Percentiles rank a stretch among this genome's conserved stretches.
Evolutionary conservation across 495 filamentous ascomycete genomes (phyloP).

Genomic region (Acidomyces sp.): DNA sequence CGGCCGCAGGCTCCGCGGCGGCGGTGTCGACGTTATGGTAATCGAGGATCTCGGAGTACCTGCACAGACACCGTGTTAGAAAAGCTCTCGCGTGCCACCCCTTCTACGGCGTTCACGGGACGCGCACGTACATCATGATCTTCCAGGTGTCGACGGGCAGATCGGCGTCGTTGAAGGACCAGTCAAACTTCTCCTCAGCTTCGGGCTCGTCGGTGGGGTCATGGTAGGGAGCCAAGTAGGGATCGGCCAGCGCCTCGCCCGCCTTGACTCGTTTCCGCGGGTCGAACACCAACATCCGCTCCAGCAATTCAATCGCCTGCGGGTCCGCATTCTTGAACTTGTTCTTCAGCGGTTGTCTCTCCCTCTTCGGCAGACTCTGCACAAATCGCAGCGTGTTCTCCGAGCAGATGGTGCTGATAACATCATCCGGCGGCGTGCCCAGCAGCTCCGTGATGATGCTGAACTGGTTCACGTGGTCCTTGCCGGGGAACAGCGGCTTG

Average conservation of each 20-base stretch:
- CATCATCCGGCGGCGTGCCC: slow-evolving; percentile 95
- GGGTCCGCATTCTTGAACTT: slow-evolving; percentile 96
- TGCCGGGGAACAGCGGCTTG: slow-evolving; percentile 95
- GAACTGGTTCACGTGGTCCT: slow-evolving; percentile 99
- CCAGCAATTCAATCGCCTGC: slow-evolving; percentile 81
- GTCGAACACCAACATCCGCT: slow-evolving; percentile 96
- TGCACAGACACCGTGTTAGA: no score
- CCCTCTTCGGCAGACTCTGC: slow-evolving; percentile 91
- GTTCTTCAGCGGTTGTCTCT: slow-evolving; percentile 74
- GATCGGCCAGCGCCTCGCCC: slow-evolving; percentile 69
- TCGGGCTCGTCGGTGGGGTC: slow-evolving; percentile 93
- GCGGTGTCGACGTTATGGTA: slow-evolving; percentile 80
- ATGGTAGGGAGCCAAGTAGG: slow-evolving; percentile 92
- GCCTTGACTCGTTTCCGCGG: slow-evolving; percentile 84
- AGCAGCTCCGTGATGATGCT: slow-evolving; percentile 98
- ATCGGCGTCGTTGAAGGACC: slow-evolving; percentile 99
- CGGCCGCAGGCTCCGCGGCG: slow-evolving; percentile 10
- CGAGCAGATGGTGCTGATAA: slow-evolving; percentile 95
- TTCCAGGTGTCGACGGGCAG: slow-evolving; percentile 99
- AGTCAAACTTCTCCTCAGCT: slow-evolving; percentile 96
- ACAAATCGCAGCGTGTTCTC: slow-evolving; percentile 97
- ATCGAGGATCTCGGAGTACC: slow-evolving; percentile 98
- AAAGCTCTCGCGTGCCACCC: no score
- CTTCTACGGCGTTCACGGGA: no score
- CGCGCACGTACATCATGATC: slow-evolving; percentile 90